Conservation (phyloP, 768 basidiomycete species). For the Tulasnella sp. region DNA sequence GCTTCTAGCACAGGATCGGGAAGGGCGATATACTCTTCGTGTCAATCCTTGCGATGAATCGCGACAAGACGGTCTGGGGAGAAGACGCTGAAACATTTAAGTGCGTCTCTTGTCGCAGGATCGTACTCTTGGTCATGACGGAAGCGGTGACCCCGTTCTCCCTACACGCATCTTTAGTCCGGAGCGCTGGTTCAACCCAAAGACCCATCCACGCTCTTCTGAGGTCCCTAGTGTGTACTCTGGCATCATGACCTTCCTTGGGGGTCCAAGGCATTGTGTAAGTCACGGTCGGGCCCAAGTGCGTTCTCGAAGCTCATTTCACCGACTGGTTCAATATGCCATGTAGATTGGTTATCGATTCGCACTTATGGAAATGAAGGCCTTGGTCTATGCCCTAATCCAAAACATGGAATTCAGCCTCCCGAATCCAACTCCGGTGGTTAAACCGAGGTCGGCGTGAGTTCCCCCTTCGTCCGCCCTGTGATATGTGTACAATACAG, state of each 20-base stretch:
- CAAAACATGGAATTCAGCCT: slow-evolving; percentile 43
- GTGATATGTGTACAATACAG: neutral
- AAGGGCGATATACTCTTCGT: slow-evolving; percentile 33
- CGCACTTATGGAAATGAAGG: slow-evolving; percentile 27
- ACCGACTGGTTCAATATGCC: too few species aligned
- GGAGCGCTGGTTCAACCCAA: slow-evolving; percentile 43
- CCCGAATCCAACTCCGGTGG: slow-evolving; percentile 36
- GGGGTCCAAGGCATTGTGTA: slow-evolving; percentile 49
- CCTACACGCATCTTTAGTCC: too few species aligned
- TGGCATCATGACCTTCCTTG: slow-evolving; percentile 49
- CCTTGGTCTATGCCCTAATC: slow-evolving; percentile 38
- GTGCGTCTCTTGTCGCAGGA: slow-evolving; percentile 28
- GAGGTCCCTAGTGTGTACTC: slow-evolving; percentile 50
- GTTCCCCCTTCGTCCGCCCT: neutral
- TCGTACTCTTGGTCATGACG: too few species aligned
- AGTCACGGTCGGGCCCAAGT: slow-evolving; percentile 35
- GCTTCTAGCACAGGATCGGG: slow-evolving; percentile 16
- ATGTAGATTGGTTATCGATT: slow-evolving; percentile 12
- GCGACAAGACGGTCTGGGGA: slow-evolving; percentile 47
- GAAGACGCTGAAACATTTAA: slow-evolving; percentile 50
- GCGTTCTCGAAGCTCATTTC: slow-evolving; percentile 18
- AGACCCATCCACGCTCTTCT: slow-evolving; percentile 34
- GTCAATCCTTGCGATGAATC: slow-evolving; percentile 44
- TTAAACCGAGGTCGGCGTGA: slow-evolving; percentile 21
- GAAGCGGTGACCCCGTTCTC: slow-evolving; percentile 20